Base-by-base conservation (phyloP, 2,329 filamentous ascomycete species). In the Fusarium pseudoanthophilum region DNA sequence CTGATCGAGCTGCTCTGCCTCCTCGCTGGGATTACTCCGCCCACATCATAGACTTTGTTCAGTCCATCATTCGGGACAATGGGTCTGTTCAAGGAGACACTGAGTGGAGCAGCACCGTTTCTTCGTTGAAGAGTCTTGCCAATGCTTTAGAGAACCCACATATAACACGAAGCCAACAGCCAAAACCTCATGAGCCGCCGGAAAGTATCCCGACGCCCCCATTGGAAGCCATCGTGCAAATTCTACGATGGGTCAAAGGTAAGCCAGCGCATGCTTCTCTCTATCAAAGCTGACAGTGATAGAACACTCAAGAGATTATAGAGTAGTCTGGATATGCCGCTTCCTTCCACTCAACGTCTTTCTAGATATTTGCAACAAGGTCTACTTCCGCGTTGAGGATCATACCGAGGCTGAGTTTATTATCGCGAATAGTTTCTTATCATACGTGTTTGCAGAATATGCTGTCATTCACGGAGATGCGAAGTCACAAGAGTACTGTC, bases 371-470 rank as follows among this genome's bases (percentile, higher is more conserved):
- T 81, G 80, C 46, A 77, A 74, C 32, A 80, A 79, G 64, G 75
- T 84, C 13, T 83, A 81, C 60, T 84, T 84, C 52, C 78, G 80
- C 2, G 61, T 82, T 8, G 78, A 82, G 13, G 76, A 78, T 10
- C 79, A 83, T 58, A 77, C 65, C 0, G 75, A 81, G 20, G 55
- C 79, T 7, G 81, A 83, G 16, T 77, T 81, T 11, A 78, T 83
- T 4, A 75, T 84, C 3, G 78, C 81, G 2, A 83, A 82, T 56
- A 78, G 80, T 7, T 83, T 78, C 36, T 59, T 84, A 6, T 79
- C 79, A 7, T 83, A 81, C 49, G 34, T 82, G 6, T 83, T 83
- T 67, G 72, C 75, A 2, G 81, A 82, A 49, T 76, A 83, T 60
- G 74, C 75, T 1, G 67, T 76, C 15, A 53, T 75, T 5, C 74